Percentiles rank a stretch among this genome's conserved stretches.
phyloP scores from a whole-genome alignment of 257 asterid genomes.

The Penstemon newberryi region DNA sequence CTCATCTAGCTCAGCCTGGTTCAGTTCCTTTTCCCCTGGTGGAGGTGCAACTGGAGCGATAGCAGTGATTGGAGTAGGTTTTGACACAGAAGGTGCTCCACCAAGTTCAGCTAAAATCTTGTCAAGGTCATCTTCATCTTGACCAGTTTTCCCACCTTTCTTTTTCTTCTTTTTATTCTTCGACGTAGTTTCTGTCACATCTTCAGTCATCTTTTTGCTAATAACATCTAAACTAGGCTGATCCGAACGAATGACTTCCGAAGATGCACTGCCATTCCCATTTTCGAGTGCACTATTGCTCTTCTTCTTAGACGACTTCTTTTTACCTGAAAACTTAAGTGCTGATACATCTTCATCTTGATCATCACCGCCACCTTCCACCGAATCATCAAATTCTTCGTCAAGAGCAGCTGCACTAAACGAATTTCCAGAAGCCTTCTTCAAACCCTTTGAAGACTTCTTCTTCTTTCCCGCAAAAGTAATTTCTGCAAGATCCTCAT shows the following conservation, averaged over 20 bases:
- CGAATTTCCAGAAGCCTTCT: slow-evolving; percentile 43
- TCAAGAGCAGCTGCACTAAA: slow-evolving; percentile 47
- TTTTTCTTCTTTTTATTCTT: slow-evolving; percentile 86
- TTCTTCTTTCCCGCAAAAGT: slow-evolving; percentile 76
- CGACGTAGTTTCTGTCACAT: slow-evolving; percentile 42
- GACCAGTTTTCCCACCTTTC: slow-evolving; percentile 67
- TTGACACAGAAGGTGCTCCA: slow-evolving; percentile 46
- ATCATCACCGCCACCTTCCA: slow-evolving; percentile 43
- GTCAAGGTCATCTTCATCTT: slow-evolving; percentile 81
- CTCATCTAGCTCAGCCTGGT: slow-evolving; percentile 53
- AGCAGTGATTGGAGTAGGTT: slow-evolving; percentile 36
- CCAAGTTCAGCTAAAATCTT: slow-evolving; percentile 84
- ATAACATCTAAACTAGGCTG: slow-evolving; percentile 36
- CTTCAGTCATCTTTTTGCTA: slow-evolving; percentile 40
- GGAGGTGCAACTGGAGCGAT: slow-evolving; percentile 37
- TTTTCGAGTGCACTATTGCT: slow-evolving; percentile 36
- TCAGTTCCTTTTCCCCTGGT: slow-evolving; percentile 42
- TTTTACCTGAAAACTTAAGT: slow-evolving; percentile 72
- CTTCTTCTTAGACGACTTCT: slow-evolving; percentile 82
- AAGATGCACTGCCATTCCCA: slow-evolving; percentile 37
- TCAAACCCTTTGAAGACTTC: slow-evolving; percentile 55
- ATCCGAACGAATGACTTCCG: slow-evolving; percentile 36
- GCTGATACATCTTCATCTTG: slow-evolving; percentile 49
- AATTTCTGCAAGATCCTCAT: slow-evolving; percentile 42
- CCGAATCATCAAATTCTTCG: slow-evolving; percentile 44